Base-by-base conservation (phyloP, 164 flowering plant genomes). In the Vitis riparia region DNA sequence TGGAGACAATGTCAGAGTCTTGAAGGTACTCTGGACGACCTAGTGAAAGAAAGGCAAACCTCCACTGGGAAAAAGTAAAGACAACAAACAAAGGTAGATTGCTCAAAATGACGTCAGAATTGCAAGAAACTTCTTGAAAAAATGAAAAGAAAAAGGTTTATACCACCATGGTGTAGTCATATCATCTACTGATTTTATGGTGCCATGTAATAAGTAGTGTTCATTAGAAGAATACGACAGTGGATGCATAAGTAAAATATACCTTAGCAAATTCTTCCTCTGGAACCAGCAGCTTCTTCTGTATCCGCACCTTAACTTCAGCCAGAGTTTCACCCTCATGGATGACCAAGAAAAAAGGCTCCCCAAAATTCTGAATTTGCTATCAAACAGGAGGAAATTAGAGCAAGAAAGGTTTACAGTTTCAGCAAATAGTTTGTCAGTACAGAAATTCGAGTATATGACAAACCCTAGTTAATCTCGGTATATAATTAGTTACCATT, bases 21-120 rank as follows among this genome's bases (percentile, higher is more conserved):
- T 84, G 84, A 66, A 94, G 88, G 71, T 92, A 92, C 78, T 94
- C 98, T 10, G 97, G 94, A 5, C 92, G 88, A 74, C 94, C 95
- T 78, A 91, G 79, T 16, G 94, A 86, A 66, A 91, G 56, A 76
- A 91, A 92, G 11, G 97, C 98, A 80, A 94, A 92, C 73, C 84
- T 91, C 98, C 98, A 94, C 98, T 94, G 87, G 7, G 27, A 23
- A 23, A 23, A 23, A 23, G 27, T 23, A 23, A 23, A 23, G 27
- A 23, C 27, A 23, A 23, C 2, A 23, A 23, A 23, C 27, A 23
- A 23, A 23, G 27, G 27, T 23, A 23, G 27, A 23, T 23, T 23
- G 27, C 27, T 23, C 27, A 23, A 23, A 23, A 23, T 23, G 27
- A 23, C 27, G 2, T 23, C 27, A 23, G 27, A 23, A 23, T 23